These are phyloP conservation scores for Agaricales sp. DNA, from an alignment of 1,284 basidiomycete species.

Conservation along the genomic window DNA sequence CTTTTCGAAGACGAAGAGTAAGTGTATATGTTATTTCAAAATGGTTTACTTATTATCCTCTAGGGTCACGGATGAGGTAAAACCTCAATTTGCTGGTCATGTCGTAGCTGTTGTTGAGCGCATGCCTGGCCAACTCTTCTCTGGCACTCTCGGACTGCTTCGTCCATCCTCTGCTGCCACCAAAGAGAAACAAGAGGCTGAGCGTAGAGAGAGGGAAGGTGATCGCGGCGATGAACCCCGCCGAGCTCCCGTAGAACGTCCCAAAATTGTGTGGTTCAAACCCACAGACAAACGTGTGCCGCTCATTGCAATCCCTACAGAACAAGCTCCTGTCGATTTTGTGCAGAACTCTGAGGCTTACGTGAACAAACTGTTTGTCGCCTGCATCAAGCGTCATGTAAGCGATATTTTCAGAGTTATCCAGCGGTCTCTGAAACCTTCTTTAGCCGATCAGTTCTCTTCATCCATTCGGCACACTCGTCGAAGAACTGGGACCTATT, in stretches of 20 bases:
- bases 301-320: conserved; percentile 98
- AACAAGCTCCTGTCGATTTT: conserved; percentile 95
- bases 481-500: conserved; percentile 97
- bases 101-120: conserved; percentile 97
- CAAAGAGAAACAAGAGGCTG: conserved; percentile 99
- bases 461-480: conserved; percentile 97
- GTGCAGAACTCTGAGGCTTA: conserved; percentile 91
- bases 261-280: conserved; percentile 99
- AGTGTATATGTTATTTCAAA: conserved; percentile 18
- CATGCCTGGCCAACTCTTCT: conserved; percentile 98
- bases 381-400: conserved; percentile 95
- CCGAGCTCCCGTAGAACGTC: conserved; percentile 72
- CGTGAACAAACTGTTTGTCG: conserved; percentile 87
- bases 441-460: conserved; percentile 83
- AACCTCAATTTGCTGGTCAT: conserved; percentile 94
- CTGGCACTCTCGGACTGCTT: conserved; percentile 90
- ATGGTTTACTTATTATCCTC: too few species aligned
- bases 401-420: conserved; percentile 10
- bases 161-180: conserved; percentile 97
- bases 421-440: conserved; percentile 10
- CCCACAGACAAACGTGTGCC: conserved; percentile 99
- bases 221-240: conserved; percentile 77
- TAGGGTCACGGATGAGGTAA: conserved; percentile 93
- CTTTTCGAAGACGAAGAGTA: conserved; percentile 97
- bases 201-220: conserved; percentile 92